These are phyloP conservation scores for Stagonosporopsis chrysanthemi DNA, from an alignment of 2,329 filamentous ascomycete species.

Conservation along the genomic window DNA sequence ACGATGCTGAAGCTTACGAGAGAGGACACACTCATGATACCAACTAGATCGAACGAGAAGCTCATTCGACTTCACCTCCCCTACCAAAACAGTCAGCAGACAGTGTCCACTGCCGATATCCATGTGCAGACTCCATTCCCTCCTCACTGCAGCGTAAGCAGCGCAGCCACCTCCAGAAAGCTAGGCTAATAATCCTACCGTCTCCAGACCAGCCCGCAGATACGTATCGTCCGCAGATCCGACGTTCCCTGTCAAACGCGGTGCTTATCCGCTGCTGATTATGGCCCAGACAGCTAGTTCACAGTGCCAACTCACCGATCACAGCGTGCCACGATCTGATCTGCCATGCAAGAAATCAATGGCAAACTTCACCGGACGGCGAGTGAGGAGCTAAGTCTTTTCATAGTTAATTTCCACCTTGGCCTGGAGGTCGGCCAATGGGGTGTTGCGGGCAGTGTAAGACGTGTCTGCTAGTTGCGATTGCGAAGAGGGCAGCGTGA, in stretches of 20 bases:
- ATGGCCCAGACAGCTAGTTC: conserved; percentile 16
- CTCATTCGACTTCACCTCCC: neutral
- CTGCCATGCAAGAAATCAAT: conserved; percentile 15
- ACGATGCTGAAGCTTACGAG: neutral
- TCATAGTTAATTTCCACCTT: too few species aligned
- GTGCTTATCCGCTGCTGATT: neutral
- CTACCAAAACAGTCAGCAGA: neutral
- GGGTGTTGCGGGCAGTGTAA: neutral
- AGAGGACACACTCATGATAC: neutral
- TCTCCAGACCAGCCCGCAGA: neutral
- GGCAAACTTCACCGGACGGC: conserved; percentile 7
- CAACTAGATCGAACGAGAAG: neutral
- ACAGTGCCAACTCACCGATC: conserved; percentile 27
- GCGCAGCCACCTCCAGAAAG: neutral
- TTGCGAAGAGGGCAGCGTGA: neutral
- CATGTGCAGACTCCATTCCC: neutral
- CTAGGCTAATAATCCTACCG: conserved; percentile 7
- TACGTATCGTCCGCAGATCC: neutral
- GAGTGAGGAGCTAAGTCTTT: neutral
- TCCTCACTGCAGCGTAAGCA: conserved; percentile 1
- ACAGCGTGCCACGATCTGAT: conserved; percentile 30
- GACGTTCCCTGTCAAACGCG: neutral
- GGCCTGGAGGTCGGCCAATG: neutral
- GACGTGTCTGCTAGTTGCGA: neutral
- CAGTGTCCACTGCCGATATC: neutral